Evolutionary conservation across 768 basidiomycete genomes (phyloP).

Genomic region (Collybiopsis confluens): DNA sequence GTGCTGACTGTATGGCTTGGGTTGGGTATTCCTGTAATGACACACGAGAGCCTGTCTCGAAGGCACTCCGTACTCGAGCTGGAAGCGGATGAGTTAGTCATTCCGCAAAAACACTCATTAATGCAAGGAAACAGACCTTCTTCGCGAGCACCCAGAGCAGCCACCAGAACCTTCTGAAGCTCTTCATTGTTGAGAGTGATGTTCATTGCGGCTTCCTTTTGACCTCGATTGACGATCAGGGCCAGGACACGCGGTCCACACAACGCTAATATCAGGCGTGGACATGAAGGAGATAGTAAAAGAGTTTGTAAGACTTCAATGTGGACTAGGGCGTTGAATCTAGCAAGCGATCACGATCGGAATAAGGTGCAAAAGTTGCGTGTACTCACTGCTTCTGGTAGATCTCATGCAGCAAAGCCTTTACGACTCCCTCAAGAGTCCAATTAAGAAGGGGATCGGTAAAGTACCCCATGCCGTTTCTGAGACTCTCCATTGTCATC

Average conservation of each 20-base stretch:
- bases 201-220: conserved; percentile 17
- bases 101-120: neutral
- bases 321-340: conserved; percentile 45
- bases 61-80: conserved; percentile 10
- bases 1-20: conserved; percentile 51
- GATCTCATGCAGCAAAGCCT: conserved; percentile 58
- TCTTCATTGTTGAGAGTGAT: conserved; percentile 30
- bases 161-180: conserved; percentile 33
- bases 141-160: conserved; percentile 31
- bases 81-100: neutral
- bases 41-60: conserved; percentile 20
- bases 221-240: conserved; percentile 34
- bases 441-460: conserved; percentile 69
- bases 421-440: conserved; percentile 74
- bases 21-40: conserved; percentile 52
- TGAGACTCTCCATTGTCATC: conserved; percentile 63
- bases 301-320: conserved; percentile 66
- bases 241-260: conserved; percentile 53
- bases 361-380: neutral
- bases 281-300: conserved; percentile 60
- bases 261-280: conserved; percentile 59
- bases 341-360: conserved; percentile 18
- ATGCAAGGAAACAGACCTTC: conserved; percentile 27
- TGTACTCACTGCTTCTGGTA: conserved; percentile 46
- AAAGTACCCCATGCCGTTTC: conserved; percentile 77